A percentile compares a stretch with the other conserved stretches of the same genome.
Conservation (phyloP, 176 grass and related monocot species). For the Triticum dicoccoides region DNA sequence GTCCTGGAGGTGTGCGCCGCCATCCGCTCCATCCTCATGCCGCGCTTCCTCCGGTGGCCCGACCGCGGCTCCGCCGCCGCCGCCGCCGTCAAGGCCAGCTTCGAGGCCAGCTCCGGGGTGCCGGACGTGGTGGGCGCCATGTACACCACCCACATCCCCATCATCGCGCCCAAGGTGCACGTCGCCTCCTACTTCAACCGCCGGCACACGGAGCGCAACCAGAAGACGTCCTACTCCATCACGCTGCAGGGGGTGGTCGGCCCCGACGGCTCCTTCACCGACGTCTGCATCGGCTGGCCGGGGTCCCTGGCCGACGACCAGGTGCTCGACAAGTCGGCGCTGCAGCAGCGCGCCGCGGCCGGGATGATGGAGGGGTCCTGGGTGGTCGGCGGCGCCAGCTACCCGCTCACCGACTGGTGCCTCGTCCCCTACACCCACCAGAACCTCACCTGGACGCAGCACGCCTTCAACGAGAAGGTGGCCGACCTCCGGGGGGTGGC, state of each 20-base stretch:
- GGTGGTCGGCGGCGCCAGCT: slow-evolving; percentile 51
- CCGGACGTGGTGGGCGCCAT: slow-evolving; percentile 47
- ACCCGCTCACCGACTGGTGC: slow-evolving; percentile 60
- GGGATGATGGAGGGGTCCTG: slow-evolving; percentile 50
- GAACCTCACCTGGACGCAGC: slow-evolving; percentile 72
- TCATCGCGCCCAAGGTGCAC: slow-evolving; percentile 64
- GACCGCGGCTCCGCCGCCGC: not conserved
- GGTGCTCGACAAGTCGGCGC: slow-evolving; percentile 57
- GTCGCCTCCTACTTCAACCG: slow-evolving; percentile 60
- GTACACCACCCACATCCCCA: slow-evolving; percentile 67
- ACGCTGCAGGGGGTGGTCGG: slow-evolving; percentile 60
- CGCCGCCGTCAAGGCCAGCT: slow-evolving; percentile 28
- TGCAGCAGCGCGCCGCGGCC: slow-evolving; percentile 53
- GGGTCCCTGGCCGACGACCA: slow-evolving; percentile 59
- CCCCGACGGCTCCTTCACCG: slow-evolving; percentile 61
- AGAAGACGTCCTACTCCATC: slow-evolving; percentile 67
- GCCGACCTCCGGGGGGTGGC: slow-evolving; percentile 39
- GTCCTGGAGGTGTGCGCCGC: slow-evolving; percentile 65
- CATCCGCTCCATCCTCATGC: slow-evolving; percentile 54
- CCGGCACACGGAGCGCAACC: slow-evolving; percentile 59
- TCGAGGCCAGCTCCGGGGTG: slow-evolving; percentile 40
- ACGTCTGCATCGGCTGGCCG: slow-evolving; percentile 72
- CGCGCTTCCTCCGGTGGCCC: slow-evolving; percentile 63
- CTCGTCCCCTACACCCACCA: slow-evolving; percentile 56
- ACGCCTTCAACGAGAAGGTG: slow-evolving; percentile 75